Evolutionary conservation across 495 filamentous ascomycete genomes (phyloP), one percentile per base, ranked within the genome.

Genomic region (Penicillium taxi): DNA sequence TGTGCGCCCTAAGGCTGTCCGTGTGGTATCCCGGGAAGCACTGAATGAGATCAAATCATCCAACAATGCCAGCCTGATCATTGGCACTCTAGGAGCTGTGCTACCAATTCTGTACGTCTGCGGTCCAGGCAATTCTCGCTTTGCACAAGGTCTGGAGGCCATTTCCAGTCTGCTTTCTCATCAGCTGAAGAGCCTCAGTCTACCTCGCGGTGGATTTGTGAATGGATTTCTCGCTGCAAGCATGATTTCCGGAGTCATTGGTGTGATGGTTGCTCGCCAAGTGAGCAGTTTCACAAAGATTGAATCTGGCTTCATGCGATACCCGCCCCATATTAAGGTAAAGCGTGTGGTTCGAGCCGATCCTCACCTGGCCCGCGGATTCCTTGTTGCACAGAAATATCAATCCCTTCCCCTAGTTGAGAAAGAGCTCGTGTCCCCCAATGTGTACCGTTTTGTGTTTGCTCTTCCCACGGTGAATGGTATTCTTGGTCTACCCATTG

Each of bases 401-500:
- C 64, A 61, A 35, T 41, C 42, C 9, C 56, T 77, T 12, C 61
- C 62, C 6, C 55, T 74, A 1, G 49, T 71, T 2, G 41, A 52
- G 23, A 75, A 75, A 37, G 48, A 55, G 3, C 34, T 42, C 3
- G 45, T 77, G 7, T 56, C 69, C 2, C 45, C 64, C 4, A 67
- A 66, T 37, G 71, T 72, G 14, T 73, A 64, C 49, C 57, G 52
- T 12, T 58, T 74, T 26, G 50, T 65, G 28, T 75, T 77, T 35
- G 55, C 58, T 20, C 61, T 77, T 2, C 73, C 73, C 6, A 47
- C 44, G 5, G 13, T 48, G 7, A 40, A 51, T 5, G 49, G 53
- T 11, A 56, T 69, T 0, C 56, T 77, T 2, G 71, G 73, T 18
- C 59, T 75, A 1, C 73, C 72, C 1, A 70, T 64, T 13, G 70